Base-by-base conservation (phyloP, 2,329 filamentous ascomycete genomes). In the Arthrinium puccinioides region DNA sequence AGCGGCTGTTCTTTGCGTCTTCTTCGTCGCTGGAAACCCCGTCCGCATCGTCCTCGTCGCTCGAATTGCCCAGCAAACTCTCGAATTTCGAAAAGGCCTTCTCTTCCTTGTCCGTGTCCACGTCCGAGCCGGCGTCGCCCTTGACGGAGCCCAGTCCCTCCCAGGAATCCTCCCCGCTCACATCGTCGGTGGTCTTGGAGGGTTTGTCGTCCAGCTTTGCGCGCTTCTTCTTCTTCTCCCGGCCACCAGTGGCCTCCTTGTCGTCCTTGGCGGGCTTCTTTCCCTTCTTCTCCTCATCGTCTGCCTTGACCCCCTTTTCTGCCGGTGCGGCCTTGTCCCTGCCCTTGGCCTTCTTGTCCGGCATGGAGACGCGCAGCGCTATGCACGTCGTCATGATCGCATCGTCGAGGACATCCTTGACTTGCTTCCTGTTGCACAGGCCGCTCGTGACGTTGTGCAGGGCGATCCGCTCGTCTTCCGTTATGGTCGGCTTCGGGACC, bases 401-500 rank as follows among this genome's bases (percentile, higher is more conserved):
- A 48, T 66, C 63, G 19, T 69, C 64, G 9, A 74, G 56, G 3
- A 65, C 63, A 34, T 68, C 61, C 44, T 66, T 69, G 37, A 77
- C 72, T 21, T 67, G 61, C 6, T 64, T 63, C 36, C 66, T 61
- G 41, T 72, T 76, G 51, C 69, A 77, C 3, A 79, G 57, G 7
- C 64, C 66, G 41, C 74, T 79, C 19, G 75, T 78, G 36, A 79
- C 74, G 50, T 78, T 78, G 48, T 79, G 74, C 19, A 77, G 56
- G 3, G 70, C 65, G 1, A 54, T 46, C 36, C 59, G 62, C 47
- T 77, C 70, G 36, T 76, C 72, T 29, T 72, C 69, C 2, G 68
- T 62, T 4, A 77, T 53, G 2, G 70, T 60, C 6, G 70, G 68
- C 44, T 71, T 75, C 13, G 70, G 59, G 0, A 74, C 54, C 19